Evolutionary conservation across 257 asterid species (phyloP).

Genomic region (Capsicum rhomboideum): DNA sequence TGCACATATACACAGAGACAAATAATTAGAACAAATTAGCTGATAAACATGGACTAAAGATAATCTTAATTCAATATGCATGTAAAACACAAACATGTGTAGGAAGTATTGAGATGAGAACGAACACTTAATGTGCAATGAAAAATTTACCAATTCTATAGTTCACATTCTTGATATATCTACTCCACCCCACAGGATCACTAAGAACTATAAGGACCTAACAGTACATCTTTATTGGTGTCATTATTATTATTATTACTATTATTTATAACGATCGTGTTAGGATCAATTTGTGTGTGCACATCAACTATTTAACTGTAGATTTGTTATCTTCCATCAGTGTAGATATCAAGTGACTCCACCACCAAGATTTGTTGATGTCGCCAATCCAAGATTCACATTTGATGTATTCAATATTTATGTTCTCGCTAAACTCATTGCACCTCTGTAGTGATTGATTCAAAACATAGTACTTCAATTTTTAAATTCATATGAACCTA

Average conservation of each 20-base stretch:
- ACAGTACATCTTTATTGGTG: background rate
- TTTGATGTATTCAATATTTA: background rate
- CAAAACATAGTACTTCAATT: no score
- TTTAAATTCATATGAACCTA: background rate
- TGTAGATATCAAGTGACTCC: background rate
- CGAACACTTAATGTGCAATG: background rate
- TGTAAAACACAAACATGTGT: background rate
- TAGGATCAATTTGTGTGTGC: background rate
- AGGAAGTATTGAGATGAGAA: background rate
- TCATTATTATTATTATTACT: background rate
- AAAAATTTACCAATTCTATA: background rate
- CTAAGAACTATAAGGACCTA: background rate
- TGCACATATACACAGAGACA: background rate
- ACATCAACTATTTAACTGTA: background rate
- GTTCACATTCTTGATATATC: background rate
- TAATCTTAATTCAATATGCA: background rate
- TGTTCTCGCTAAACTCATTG: background rate
- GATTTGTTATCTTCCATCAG: background rate
- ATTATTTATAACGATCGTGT: no score
- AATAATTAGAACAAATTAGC: background rate
- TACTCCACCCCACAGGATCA: background rate
- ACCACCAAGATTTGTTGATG: background rate
- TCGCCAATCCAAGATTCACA: background rate
- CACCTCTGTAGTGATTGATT: no score
- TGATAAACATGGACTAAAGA: background rate